Evolutionary conservation across 2,329 filamentous ascomycete species (phyloP), one percentile per base, ranked within the genome.

Genomic region (Ceratocystis eucalypticola): DNA sequence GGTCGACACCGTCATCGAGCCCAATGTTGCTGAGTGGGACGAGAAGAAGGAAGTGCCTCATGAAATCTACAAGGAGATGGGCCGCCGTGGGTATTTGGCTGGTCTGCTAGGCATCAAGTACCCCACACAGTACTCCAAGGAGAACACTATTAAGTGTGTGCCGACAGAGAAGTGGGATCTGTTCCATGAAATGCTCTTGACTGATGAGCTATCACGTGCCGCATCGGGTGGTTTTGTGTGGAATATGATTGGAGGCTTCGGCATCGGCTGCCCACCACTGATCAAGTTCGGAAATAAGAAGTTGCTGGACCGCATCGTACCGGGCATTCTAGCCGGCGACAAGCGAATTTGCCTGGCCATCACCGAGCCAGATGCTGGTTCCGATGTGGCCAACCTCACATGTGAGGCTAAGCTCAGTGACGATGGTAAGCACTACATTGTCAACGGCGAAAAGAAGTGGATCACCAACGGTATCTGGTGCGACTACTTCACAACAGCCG

Each of bases 361-460:
- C 72, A 99, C 94, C 0, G 94, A 99, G 78, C 94, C 88, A 68
- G 93, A 97, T 77, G 94, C 92, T 12, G 94, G 94, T 57, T 91
- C 86, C 70, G 94, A 99, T 74, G 94, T 99, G 8, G 94, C 94
- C 68, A 97, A 96, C 77, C 76, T 99, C 71, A 94, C 87, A 15
- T 97, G 93, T 76, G 92, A 97, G 80, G 94, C 94, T 30, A 96
- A 96, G 81, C 83, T 97, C 67, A 89, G 84, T 69, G 89, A 94
- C 71, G 94, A 99, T 72, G 94, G 94, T 73, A 97, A 97, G 81
- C 91, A 97, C 79, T 99, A 95, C 78, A 97, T 97, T 71, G 94
- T 99, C 77, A 99, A 97, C 74, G 94, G 94, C 66, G 93, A 96
- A 84, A 97, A 99, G 88, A 99, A 99, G 80, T 97, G 94, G 93